phyloP scores from a whole-genome alignment of 106 monocot genomes.

The Allium cepa region DNA sequence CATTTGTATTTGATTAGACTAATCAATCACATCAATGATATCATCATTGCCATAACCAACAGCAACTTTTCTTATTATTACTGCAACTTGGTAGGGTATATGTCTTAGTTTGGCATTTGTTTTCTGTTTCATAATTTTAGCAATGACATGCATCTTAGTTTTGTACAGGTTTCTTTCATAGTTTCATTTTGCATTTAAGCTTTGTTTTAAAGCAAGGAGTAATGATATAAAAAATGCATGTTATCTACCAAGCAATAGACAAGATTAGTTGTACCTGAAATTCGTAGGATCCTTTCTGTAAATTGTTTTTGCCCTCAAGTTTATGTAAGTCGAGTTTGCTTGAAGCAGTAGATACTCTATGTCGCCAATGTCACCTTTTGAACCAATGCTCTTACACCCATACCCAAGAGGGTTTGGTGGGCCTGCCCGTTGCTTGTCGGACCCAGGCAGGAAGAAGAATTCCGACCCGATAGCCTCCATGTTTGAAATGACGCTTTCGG shows the following conservation, averaged over 20 bases:
- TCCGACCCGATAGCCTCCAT: conserved; percentile 32
- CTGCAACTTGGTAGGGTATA: background rate
- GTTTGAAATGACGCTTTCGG: conserved; percentile 4
- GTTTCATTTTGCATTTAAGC: no score
- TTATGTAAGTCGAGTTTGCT: conserved; percentile 29
- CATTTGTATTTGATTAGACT: conserved; percentile 1
- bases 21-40: conserved; percentile 4
- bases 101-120: no score
- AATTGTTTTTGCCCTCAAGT: conserved; percentile 30
- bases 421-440: conserved; percentile 47
- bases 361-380: conserved; percentile 63
- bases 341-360: conserved; percentile 79
- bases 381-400: conserved; percentile 49
- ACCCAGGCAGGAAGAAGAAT: conserved; percentile 40
- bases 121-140: no score
- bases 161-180: no score
- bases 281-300: conserved; percentile 25
- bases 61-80: background rate
- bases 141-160: no score
- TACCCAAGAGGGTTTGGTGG: conserved; percentile 68
- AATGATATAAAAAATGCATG: no score
- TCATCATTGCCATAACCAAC: conserved; percentile 8
- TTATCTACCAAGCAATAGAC: no score
- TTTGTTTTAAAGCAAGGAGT: no score
- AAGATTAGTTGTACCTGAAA: conserved; percentile 38